Base-by-base conservation (phyloP, 2,329 filamentous ascomycete genomes). In the Stachybotrys echinatus region DNA sequence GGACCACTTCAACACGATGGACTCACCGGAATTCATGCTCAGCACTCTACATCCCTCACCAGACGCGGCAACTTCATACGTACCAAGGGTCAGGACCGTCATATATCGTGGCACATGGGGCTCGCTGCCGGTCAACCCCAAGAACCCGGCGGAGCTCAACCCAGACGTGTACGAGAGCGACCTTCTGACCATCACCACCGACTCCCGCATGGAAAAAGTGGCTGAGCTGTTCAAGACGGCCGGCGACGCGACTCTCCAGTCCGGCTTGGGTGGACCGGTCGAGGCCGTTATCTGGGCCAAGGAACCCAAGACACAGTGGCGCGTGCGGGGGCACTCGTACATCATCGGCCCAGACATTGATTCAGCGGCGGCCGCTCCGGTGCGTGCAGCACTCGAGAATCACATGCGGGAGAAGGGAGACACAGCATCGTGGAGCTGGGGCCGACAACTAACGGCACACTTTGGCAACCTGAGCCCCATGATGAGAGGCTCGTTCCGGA, bases 41-140 rank as follows among this genome's bases (percentile, higher is more conserved):
- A 71, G 72, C 60, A 80, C 79, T 2, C 61, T 81, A 17, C 77
- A 76, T 53, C 61, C 65, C 20, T 69, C 8, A 69, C 69, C 59
- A 53, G 75, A 5, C 74, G 77, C 0, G 65, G 69, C 70, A 53
- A 57, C 75, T 2, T 73, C 76, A 0, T 66, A 65, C 54, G 50
- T 62, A 5, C 78, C 84, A 2, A 80, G 89, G 48, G 86, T 83
- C 8, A 83, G 91, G 48, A 91, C 83, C 61, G 94, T 92, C 69
- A 83, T 96, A 61, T 92, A 84, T 71, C 87, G 92, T 53, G 90
- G 91, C 58, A 84, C 95, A 71, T 96, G 88, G 82, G 85, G 84
- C 1, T 77, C 79, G 49, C 74, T 95, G 1, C 85, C 87, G 4
- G 75, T 75, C 48, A 89, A 92, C 68, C 79, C 83, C 42, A 83